Evolutionary conservation across 2,329 filamentous ascomycete genomes (phyloP), one percentile per base, ranked within the genome.

Genomic region (Colletotrichum orchidophilum): DNA sequence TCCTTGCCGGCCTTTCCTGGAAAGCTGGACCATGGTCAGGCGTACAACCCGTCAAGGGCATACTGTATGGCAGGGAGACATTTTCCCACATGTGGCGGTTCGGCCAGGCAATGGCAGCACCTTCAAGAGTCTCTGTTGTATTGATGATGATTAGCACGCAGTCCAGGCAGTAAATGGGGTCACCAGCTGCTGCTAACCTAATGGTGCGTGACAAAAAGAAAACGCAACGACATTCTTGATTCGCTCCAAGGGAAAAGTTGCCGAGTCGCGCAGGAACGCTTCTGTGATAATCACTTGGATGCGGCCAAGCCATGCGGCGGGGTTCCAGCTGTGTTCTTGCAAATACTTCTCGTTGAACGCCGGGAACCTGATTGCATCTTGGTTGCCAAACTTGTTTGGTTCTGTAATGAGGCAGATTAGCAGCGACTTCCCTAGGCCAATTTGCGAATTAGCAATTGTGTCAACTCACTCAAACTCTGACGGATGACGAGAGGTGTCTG

Each of bases 171-270:
- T 24, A 21, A 55, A 24, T 3, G 5, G 2, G 39, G 54, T 61
- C 21, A 72, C 46, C 8, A 62, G 27, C 49, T 21, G 0, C 18
- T 31, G 81, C 86, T 74, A 83, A 96, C 94, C 87, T 65, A 93
- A 82, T 1, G 94, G 94, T 39, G 93, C 94, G 83, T 96, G 93
- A 77, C 96, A 93, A 76, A 97, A 97, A 1, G 94, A 92, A 80
- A 97, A 96, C 15, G 88, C 88, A 27, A 95, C 88, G 54, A 94
- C 81, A 76, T 95, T 94, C 77, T 92, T 93, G 73, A 93, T 83
- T 50, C 90, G 85, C 75, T 94, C 90, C 74, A 93, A 89, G 0
- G 89, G 87, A 52, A 83, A 80, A 2, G 83, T 81, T 1, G 82
- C 66, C 2, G 83, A 88, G 70, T 87, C 85, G 46, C 90, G 84